Conservation (phyloP, 2,329 filamentous ascomycete species). For the Talaromyces sp. region DNA sequence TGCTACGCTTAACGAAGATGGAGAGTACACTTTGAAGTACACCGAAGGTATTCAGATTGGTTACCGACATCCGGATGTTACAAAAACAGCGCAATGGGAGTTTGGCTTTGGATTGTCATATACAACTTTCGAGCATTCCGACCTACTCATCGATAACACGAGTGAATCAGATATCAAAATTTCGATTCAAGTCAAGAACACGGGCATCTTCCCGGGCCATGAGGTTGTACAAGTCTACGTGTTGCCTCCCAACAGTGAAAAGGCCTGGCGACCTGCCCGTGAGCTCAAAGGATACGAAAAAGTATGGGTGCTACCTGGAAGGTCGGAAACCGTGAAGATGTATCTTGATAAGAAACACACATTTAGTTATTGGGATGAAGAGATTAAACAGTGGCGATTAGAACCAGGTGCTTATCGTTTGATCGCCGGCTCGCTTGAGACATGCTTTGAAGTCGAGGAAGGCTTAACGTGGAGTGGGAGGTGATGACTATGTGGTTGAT, state of each 20-base stretch:
- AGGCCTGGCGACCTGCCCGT: slow-evolving; percentile 25
- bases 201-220: slow-evolving; percentile 61
- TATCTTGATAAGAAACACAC: slow-evolving; percentile 33
- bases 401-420: slow-evolving; percentile 39
- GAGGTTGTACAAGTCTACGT: slow-evolving; percentile 61
- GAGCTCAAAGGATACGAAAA: slow-evolving; percentile 18
- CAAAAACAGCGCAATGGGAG: slow-evolving; percentile 64
- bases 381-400: slow-evolving; percentile 38
- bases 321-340: slow-evolving; percentile 21
- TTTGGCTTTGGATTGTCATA: slow-evolving; percentile 72
- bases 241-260: slow-evolving; percentile 32
- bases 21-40: slow-evolving; percentile 69
- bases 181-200: slow-evolving; percentile 68
- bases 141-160: neutral
- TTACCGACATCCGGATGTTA: slow-evolving; percentile 74
- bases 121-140: slow-evolving; percentile 59
- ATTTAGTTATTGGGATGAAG: slow-evolving; percentile 44
- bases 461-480: neutral
- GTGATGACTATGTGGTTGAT: neutral
- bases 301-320: slow-evolving; percentile 12
- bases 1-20: slow-evolving; percentile 66
- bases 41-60: slow-evolving; percentile 78
- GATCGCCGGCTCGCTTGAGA: slow-evolving; percentile 30
- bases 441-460: neutral
- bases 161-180: slow-evolving; percentile 45